Percentiles rank a stretch among this genome's conserved stretches.
phyloP scores from a whole-genome alignment of 257 asterid genomes.

The Nicotiana undulata region DNA sequence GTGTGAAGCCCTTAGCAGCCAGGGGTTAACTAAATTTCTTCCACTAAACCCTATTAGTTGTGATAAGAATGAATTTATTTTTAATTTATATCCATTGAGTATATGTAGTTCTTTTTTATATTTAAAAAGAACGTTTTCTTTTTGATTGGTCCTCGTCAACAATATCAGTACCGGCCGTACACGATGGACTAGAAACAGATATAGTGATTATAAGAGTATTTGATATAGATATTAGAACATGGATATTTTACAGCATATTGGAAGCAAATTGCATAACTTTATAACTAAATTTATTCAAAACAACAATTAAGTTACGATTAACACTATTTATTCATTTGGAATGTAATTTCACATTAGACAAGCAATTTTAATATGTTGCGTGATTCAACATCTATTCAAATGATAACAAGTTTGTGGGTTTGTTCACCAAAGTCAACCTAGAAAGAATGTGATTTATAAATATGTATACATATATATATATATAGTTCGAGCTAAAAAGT shows the following conservation, averaged over 20 bases:
- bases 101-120: not conserved
- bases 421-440: no score
- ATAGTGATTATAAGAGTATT: not conserved
- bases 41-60: not conserved
- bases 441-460: no score
- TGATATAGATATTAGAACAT: not conserved
- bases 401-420: not conserved
- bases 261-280: not conserved
- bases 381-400: not conserved
- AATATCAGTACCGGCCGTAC: slow-evolving; percentile 4
- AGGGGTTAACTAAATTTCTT: not conserved
- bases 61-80: not conserved
- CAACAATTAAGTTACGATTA: not conserved
- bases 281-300: not conserved
- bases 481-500: not conserved
- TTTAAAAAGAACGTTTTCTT: not conserved
- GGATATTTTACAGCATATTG: not conserved
- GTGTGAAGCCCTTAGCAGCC: slow-evolving; percentile 13
- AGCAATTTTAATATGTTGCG: not conserved
- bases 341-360: not conserved
- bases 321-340: not conserved
- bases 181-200: not conserved
- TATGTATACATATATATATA: not conserved
- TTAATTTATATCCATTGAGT: not conserved
- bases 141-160: not conserved